Conservation (phyloP, 2,329 filamentous ascomycete species). For the Chrysosporium queenslandicum region DNA sequence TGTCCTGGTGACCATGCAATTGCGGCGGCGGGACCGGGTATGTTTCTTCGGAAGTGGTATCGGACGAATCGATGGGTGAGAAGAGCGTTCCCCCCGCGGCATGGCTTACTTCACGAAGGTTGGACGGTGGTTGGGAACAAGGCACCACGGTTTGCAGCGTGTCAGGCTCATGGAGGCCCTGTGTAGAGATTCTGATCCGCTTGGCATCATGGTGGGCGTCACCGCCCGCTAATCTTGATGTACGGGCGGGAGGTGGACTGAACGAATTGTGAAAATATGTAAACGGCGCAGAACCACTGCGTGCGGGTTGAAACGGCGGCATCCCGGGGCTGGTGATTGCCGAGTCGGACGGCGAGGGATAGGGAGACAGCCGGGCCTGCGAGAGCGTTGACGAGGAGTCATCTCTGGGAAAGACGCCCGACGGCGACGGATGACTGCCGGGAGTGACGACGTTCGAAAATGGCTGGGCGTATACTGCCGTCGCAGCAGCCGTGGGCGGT, state of each 20-base stretch:
- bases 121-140: background rate
- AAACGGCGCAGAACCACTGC: slow-evolving; percentile 1
- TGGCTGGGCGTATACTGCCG: background rate
- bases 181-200: slow-evolving; percentile 1
- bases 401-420: background rate
- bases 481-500: background rate
- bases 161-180: background rate
- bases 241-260: background rate
- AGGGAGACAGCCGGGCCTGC: background rate
- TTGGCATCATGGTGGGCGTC: slow-evolving; percentile 5
- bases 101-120: background rate
- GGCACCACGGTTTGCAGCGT: background rate
- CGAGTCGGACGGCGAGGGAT: slow-evolving; percentile 12
- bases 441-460: background rate
- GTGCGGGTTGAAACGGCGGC: background rate
- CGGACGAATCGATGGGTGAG: slow-evolving; percentile 4
- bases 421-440: slow-evolving; percentile 3
- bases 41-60: slow-evolving; percentile 7
- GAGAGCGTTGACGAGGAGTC: background rate
- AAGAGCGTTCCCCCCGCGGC: background rate
- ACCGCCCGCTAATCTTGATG: background rate
- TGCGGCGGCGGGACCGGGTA: background rate
- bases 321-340: slow-evolving; percentile 7
- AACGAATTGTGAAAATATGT: slow-evolving; percentile 1
- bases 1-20: background rate